Evolutionary conservation across 129 eudicot genomes (phyloP), one percentile per base, ranked within the genome.

Genomic region (Escallonia rubra): DNA sequence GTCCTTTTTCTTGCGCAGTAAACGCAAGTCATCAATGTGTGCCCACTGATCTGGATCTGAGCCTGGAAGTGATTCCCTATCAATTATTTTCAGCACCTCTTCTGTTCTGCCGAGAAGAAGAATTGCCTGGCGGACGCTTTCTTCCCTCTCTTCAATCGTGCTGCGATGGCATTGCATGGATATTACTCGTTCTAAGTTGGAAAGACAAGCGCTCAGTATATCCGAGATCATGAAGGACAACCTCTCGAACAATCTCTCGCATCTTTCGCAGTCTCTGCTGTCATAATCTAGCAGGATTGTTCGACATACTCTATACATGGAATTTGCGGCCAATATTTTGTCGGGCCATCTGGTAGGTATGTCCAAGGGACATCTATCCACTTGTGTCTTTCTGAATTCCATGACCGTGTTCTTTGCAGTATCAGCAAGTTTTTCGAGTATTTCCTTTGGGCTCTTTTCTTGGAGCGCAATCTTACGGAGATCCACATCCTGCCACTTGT

Each of bases 401-500:
- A 48, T 45, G 52, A 83, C 75, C 38, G 57, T 79, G 10, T 62
- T 42, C 78, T 86, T 81, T 51, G 95, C 81, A 51, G 61, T 61
- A 50, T 61, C 71, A 38, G 80, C 64, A n/a, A 90, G 85, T 16
- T 57, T 44, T 56, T 75, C 68, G 67, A 86, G 74, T 39, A 78
- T 39, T 3, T 81, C 78, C 59, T 50, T 63, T 46, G 63, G 77
- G 64, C 50, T 43, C 63, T 74, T 76, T 34, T 50, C 79, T 68
- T 57, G 74, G 44, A 45, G 64, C 2, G 74, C 70, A 51, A 77
- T 67, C 52, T 75, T 79, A 8, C 15, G 73, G 50, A 90, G 86
- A 77, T 90, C 86, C 54, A 90, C 74, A 62, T 86, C 88, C 43
- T 79, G 61, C 96, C 96, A 90, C 70, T 73, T 81, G 78, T 74